Conservation (phyloP, 2,329 filamentous ascomycete species). For the Fusarium sp. region DNA sequence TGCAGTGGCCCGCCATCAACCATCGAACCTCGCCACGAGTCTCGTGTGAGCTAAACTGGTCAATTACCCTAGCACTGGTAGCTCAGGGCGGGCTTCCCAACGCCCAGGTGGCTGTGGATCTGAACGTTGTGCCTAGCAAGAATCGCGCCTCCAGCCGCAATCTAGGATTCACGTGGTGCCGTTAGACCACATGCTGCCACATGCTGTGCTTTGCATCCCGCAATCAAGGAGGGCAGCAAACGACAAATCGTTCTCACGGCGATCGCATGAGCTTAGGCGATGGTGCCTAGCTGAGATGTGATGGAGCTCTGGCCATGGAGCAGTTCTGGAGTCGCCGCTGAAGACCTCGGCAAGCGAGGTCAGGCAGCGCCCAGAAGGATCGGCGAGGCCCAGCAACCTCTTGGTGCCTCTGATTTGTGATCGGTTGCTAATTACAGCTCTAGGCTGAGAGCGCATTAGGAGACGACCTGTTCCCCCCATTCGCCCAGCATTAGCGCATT, state of each 20-base stretch:
- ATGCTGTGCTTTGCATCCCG: constrained; percentile 13
- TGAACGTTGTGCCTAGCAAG: constrained; percentile 15
- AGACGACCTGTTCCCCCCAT: neutral
- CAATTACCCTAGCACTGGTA: neutral
- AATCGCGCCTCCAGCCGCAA: constrained; percentile 25
- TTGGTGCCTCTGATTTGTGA: constrained; percentile 14
- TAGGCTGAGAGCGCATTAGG: neutral
- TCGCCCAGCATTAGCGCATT: neutral
- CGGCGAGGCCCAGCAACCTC: constrained; percentile 10
- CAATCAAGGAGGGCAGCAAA: constrained; percentile 13
- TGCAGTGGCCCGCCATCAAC: neutral
- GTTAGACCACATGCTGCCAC: constrained; percentile 31
- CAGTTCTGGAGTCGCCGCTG: neutral
- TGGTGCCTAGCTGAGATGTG: constrained; percentile 44
- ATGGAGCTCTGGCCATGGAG: constrained; percentile 20
- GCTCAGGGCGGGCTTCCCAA: constrained; percentile 8
- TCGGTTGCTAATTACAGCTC: constrained; percentile 2
- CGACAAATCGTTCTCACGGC: constrained; percentile 11
- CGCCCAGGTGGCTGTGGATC: constrained; percentile 1
- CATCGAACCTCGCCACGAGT: neutral
- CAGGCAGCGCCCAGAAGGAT: constrained; percentile 32
- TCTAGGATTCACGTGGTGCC: constrained; percentile 38
- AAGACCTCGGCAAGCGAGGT: constrained; percentile 10
- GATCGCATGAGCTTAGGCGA: constrained; percentile 33
- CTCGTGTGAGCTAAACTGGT: neutral